phyloP scores from a whole-genome alignment of 805 yeast species.

The Lipomyces lipofer region DNA sequence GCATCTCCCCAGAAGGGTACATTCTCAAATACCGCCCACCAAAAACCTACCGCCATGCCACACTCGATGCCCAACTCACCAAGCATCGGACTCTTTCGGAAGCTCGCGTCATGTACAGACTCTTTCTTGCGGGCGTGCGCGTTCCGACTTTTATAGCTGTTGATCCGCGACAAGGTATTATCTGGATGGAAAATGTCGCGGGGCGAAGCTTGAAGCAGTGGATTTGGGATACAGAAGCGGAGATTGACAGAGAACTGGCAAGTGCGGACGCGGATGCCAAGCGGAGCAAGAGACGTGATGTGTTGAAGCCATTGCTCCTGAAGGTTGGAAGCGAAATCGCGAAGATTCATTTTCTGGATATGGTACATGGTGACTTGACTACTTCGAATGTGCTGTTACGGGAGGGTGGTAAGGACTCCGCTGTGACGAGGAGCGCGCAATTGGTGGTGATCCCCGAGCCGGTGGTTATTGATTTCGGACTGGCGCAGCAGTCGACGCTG shows the following conservation, averaged over 20 bases:
- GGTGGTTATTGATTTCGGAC: conserved; percentile 84
- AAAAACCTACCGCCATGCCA: conserved; percentile 86
- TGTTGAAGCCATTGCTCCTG: conserved; percentile 48
- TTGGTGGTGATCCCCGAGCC: conserved; percentile 43
- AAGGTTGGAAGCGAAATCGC: conserved; percentile 71
- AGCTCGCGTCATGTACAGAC: conserved; percentile 68
- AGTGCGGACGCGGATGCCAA: conserved; percentile 6
- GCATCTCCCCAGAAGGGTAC: conserved; percentile 15
- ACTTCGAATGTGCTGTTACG: conserved; percentile 77
- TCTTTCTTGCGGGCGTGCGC: conserved; percentile 52
- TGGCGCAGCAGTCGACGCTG: conserved; percentile 71
- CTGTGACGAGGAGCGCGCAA: neutral
- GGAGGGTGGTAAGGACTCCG: conserved; percentile 35
- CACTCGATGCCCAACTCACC: conserved; percentile 72
- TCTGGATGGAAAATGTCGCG: conserved; percentile 86
- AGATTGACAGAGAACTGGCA: conserved; percentile 3
- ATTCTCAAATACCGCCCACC: conserved; percentile 83
- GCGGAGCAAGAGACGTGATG: conserved; percentile 22
- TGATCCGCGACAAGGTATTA: conserved; percentile 75
- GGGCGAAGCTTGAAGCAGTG: conserved; percentile 42
- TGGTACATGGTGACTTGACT: conserved; percentile 93
- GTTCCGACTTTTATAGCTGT: conserved; percentile 74
- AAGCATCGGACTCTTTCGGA: conserved; percentile 82
- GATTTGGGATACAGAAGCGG: conserved; percentile 40
- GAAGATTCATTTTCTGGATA: conserved; percentile 67